Evolutionary conservation across 164 flowering plant genomes (phyloP), one percentile per base, ranked within the genome.

Genomic region (Houttuynia cordata): DNA sequence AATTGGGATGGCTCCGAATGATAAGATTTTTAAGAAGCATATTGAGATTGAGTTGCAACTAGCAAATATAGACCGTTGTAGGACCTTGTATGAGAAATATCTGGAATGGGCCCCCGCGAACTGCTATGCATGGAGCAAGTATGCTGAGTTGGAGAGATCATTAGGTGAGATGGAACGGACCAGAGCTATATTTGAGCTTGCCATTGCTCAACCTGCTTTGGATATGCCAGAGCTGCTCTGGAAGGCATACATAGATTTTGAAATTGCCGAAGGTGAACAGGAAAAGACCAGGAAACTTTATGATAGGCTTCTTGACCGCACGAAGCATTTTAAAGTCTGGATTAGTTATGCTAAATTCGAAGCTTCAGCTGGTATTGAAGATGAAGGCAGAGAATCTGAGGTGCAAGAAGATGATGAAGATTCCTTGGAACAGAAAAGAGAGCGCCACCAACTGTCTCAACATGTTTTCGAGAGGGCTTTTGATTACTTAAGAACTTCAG

Each of bases 241-340:
- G 99, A 90, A 93, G 94, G 93, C 97, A 64, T 94, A 94, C 62
- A 88, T 90, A 18, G 99, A 94, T 54, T 94, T 90, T 74, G 97
- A 94, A 74, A 82, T 88, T 51, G 75, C 88, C 15, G 87, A 91
- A 67, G 79, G 79, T 9, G 97, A 88, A 53, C 76, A 60, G 56
- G 95, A 80, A 53, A 81, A 83, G 70, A 85, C 97, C 5, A 74
- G 91, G 63, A 79, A 72, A 24, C 81, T 94, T 4, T 94, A 94
- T 68, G 89, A 85, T 72, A 77, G 94, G 67, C 82, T 93, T 19
- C 78, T 93, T 1, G 86, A 90, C 60, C 76, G 99, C 13, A 94
- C 99, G 37, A 91, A 91, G 64, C 93, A 94, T 69, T 62, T 88
- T 63, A 94, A 94, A 69, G 99, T 91, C 19, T 94, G 99, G 99